Base-by-base conservation (phyloP, 1,284 basidiomycete species). In the Tilletia caries region DNA sequence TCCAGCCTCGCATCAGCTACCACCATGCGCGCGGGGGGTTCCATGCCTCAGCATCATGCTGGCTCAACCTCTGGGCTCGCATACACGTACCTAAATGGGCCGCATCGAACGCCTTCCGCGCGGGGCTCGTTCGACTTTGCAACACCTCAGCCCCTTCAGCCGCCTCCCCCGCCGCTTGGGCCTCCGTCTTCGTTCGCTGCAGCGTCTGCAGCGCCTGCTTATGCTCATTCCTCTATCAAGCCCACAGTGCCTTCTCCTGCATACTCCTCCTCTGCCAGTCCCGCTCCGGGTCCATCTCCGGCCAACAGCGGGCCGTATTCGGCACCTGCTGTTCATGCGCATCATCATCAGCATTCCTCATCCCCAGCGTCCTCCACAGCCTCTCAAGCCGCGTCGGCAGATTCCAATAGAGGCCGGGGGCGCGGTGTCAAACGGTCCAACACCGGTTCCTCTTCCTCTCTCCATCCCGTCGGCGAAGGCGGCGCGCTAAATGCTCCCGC, bases 341-440 rank as follows among this genome's bases (percentile, higher is more conserved):
- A 33, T 13, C 18, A 32, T 29, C 58, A 62, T 4, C 32, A 20
- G 8, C 48, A 50, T 25, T n/a, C 48, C 12, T 34, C 58, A 33
- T 62, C 58, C 32, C 58, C 58, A 2, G 29, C 58, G 10, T 62
- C 58, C 18, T 62, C 58, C 4, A 33, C 58, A 10, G 58, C 58
- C 10, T 62, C 58, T 3, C 58, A 27, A 15, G 58, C 58, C 5
- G 58, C 58, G 8, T 62, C 58, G 32, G 58, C 58, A 15, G 58
- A 62, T 29, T 62, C 58, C 10, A 62, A 18, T 15, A 6, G 58
- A 12, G 29, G 34, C 15, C 29, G 58, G 10, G 58, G 58, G 15
- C 27, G 58, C 13, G 58, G 58, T 37, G 29, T 62, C 32, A 62
- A 37, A 34, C 58, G 58, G 3, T 62, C 58, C 13, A 20, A 33